phyloP scores from a whole-genome alignment of 305 asterid genomes.

The Fraxinus floribunda region DNA sequence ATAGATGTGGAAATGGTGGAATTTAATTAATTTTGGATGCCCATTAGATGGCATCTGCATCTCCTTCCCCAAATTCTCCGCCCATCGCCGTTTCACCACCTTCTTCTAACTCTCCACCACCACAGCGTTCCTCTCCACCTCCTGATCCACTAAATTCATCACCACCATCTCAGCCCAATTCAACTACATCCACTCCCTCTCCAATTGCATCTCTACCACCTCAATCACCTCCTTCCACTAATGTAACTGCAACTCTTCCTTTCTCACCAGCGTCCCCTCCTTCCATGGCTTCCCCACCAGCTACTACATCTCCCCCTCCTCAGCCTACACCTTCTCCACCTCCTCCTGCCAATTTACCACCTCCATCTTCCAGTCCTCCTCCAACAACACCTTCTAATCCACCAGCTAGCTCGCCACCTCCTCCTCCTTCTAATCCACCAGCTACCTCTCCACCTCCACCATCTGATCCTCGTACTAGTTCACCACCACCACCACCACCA shows the following conservation, averaged over 20 bases:
- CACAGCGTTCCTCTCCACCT: slow-evolving; percentile 30
- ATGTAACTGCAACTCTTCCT: neutral
- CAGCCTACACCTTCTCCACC: slow-evolving; percentile 22
- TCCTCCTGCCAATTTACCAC: slow-evolving; percentile 17
- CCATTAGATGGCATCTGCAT: slow-evolving; percentile 53
- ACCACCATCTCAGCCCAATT: slow-evolving; percentile 24
- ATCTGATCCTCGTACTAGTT: slow-evolving; percentile 18
- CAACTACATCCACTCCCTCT: neutral
- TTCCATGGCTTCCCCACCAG: neutral
- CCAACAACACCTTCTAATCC: slow-evolving; percentile 21
- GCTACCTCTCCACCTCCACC: slow-evolving; percentile 33
- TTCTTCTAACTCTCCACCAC: slow-evolving; percentile 30
- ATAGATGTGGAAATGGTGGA: slow-evolving; percentile 13
- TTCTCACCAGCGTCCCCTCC: neutral
- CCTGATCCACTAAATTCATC: slow-evolving; percentile 26
- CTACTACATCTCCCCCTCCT: slow-evolving; percentile 21
- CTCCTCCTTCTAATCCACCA: slow-evolving; percentile 22
- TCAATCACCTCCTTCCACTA: slow-evolving; percentile 11
- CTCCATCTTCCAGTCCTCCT: slow-evolving; percentile 24
- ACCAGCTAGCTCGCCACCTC: slow-evolving; percentile 10
- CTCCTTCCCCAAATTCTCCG: slow-evolving; percentile 62
- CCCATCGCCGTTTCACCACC: slow-evolving; percentile 35
- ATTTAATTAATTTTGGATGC: slow-evolving; percentile 8
- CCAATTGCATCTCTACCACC: slow-evolving; percentile 21
- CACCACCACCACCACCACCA: slow-evolving; percentile 30